These are phyloP conservation scores for Cladophialophora psammophila DNA, from an alignment of 2,329 filamentous ascomycete species.

Conservation along the genomic window DNA sequence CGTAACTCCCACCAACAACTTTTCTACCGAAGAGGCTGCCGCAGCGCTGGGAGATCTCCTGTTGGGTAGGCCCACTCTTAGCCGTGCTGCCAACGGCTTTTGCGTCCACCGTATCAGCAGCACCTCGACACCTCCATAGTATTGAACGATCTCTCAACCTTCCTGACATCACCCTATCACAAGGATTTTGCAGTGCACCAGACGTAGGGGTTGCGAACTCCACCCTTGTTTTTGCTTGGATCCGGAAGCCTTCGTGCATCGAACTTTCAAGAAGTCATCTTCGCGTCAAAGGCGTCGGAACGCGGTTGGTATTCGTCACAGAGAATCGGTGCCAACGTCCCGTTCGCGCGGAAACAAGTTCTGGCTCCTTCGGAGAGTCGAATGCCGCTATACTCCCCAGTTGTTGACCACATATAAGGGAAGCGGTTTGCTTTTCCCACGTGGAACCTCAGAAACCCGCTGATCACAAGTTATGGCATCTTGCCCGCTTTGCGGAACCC, in stretches of 20 bases:
- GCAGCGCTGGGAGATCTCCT: constrained; percentile 22
- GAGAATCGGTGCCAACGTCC: constrained; percentile 13
- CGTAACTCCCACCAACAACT: constrained; percentile 10
- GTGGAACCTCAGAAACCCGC: constrained; percentile 6
- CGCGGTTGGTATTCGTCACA: constrained; percentile 17
- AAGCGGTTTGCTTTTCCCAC: constrained; percentile 10
- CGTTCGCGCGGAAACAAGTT: constrained; percentile 14
- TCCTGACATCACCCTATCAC: constrained; percentile 26
- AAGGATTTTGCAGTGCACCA: constrained; percentile 4
- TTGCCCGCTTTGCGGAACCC: constrained; percentile 15
- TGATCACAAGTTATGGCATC: constrained; percentile 15
- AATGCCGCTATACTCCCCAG: constrained; percentile 5
- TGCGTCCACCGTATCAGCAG: constrained; percentile 23
- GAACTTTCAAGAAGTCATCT: constrained; percentile 21
- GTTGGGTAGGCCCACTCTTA: constrained; percentile 25
- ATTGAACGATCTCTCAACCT: constrained; percentile 18
- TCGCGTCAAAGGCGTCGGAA: constrained; percentile 12
- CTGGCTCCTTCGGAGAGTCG: background rate
- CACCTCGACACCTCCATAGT: constrained; percentile 19
- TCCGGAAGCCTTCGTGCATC: constrained; percentile 13
- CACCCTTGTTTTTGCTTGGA: constrained; percentile 14
- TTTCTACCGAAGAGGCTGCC: constrained; percentile 18
- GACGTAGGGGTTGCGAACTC: constrained; percentile 12
- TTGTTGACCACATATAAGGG: constrained; percentile 5
- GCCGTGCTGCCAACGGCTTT: constrained; percentile 18